A percentile compares a stretch with the other conserved stretches of the same genome.
Conservation (phyloP, 768 basidiomycete species). For the Mycena albidolilacea region DNA sequence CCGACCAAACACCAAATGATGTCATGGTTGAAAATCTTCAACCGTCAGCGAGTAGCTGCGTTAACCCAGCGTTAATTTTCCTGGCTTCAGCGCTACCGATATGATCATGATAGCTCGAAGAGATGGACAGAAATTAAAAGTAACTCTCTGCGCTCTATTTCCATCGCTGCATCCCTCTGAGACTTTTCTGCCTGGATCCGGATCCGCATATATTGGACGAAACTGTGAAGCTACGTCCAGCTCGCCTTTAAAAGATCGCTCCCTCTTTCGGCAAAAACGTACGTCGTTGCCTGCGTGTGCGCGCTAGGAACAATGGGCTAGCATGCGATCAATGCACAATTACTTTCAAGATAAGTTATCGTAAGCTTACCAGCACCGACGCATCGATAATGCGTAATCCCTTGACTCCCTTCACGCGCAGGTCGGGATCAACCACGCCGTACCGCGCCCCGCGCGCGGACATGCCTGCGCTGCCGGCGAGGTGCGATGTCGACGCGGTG, state of each 20-base stretch:
- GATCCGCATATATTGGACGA: too few species aligned
- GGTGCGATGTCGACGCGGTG: not conserved
- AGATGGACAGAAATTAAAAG: too few species aligned
- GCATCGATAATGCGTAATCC: conserved; percentile 8
- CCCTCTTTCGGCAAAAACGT: conserved; percentile 9
- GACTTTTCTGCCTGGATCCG: too few species aligned
- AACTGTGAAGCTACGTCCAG: not conserved
- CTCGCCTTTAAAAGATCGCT: conserved; percentile 10
- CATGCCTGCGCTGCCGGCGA: conserved; percentile 4
- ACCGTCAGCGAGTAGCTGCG: conserved; percentile 8
- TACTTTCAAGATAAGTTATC: not conserved
- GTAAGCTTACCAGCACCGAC: not conserved
- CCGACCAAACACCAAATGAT: too few species aligned
- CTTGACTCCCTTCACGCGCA: conserved; percentile 6
- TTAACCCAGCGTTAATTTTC: conserved; percentile 40
- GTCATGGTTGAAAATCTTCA: not conserved
- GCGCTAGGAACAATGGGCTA: conserved; percentile 2
- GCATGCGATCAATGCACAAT: not conserved
- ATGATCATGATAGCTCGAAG: conserved; percentile 42
- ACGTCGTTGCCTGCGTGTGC: conserved; percentile 5
- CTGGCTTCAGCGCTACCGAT: conserved; percentile 60
- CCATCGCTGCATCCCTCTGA: too few species aligned
- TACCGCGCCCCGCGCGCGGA: conserved; percentile 1
- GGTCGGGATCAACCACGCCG: conserved; percentile 15
- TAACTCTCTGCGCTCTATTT: too few species aligned